Base-by-base conservation (phyloP, 106 monocot species). In the Dioscorea alata region DNA sequence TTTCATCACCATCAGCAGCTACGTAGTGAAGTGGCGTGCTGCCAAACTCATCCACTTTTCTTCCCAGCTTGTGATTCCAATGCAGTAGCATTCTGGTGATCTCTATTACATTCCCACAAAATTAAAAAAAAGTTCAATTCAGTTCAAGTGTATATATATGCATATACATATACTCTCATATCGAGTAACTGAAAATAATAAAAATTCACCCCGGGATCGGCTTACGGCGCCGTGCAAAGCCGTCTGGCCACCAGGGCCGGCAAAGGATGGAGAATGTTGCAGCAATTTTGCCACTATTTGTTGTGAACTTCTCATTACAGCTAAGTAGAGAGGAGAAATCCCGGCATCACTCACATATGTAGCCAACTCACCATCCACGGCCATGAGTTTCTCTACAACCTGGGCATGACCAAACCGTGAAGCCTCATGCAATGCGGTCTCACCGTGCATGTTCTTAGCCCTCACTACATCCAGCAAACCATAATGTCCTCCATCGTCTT, bases 1-100 rank as follows among this genome's bases (percentile, higher is more conserved):
- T 66, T 21, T 13, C 12, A 54, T 85, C 68, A 21, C 80, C 82
- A 42, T 17, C 17, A 0, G 77, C 74, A 22, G 82, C 77, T 18
- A 73, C 73, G 57, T 75, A 78, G 68, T 89, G 89, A 21, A 89
- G 73, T 32, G 89, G 80, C 35, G 79, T 67, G 63, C 73, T 78
- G 32, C 21, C 15, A 12, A 52, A 24, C 18, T 4, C 17, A 50
- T 81, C 81, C 0, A 24, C 49, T 35, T 17, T 0, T 9, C 16
- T 48, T 9, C 20, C 50, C 13, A 81, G 50, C 0, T 15, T 14
- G 16, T 67, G 73, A 2, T 34, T 67, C 61, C 15, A 52, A 1
- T 74, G 10, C 18, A 89, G 35, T 21, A 89, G 18, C 15, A 50
- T 6, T 23, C 48, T 5, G 0, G 73, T 57, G 14, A 81, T 81